A percentile compares a stretch with the other conserved stretches of the same genome.
phyloP scores from a whole-genome alignment of 2,329 filamentous ascomycete species.

The Seiridium cupressi region DNA sequence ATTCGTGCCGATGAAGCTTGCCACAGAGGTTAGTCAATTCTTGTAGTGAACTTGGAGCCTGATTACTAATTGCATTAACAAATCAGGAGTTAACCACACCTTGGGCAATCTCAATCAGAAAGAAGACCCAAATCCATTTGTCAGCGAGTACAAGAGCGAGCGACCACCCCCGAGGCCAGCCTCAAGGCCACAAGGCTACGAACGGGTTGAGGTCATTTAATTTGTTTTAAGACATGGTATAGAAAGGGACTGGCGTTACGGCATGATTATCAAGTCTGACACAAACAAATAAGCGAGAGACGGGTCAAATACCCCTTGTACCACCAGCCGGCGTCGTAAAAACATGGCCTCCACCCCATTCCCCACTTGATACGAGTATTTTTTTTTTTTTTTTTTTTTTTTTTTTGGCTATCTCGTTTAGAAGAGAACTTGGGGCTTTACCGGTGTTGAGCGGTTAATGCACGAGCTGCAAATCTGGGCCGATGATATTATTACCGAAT shows the following conservation, averaged over 20 bases:
- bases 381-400: too few relatives aligned
- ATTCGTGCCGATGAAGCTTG: constrained; percentile 87
- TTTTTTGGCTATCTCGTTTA: too few relatives aligned
- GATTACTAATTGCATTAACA: not conserved
- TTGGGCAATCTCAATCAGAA: constrained; percentile 83
- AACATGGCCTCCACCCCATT: too few relatives aligned
- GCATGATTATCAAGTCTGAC: not conserved
- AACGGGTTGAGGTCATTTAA: constrained; percentile 76
- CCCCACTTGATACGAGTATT: too few relatives aligned
- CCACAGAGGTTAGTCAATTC: constrained; percentile 62
- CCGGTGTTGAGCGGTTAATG: too few relatives aligned
- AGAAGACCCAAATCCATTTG: constrained; percentile 89
- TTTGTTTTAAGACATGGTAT: too few relatives aligned
- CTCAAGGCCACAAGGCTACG: constrained; percentile 71
- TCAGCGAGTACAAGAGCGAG: constrained; percentile 74
- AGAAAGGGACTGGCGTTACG: not conserved
- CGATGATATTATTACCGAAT: too few relatives aligned
- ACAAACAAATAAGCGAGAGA: not conserved
- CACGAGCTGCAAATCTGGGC: too few relatives aligned
- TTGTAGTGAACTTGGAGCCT: too few relatives aligned
- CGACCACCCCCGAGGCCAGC: constrained; percentile 65
- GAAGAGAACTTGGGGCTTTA: too few relatives aligned
- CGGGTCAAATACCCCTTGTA: not conserved
- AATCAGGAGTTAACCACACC: constrained; percentile 76
- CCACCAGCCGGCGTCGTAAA: too few relatives aligned